phyloP scores from a whole-genome alignment of 768 basidiomycete species.

The Cystobasidium onofrii region DNA sequence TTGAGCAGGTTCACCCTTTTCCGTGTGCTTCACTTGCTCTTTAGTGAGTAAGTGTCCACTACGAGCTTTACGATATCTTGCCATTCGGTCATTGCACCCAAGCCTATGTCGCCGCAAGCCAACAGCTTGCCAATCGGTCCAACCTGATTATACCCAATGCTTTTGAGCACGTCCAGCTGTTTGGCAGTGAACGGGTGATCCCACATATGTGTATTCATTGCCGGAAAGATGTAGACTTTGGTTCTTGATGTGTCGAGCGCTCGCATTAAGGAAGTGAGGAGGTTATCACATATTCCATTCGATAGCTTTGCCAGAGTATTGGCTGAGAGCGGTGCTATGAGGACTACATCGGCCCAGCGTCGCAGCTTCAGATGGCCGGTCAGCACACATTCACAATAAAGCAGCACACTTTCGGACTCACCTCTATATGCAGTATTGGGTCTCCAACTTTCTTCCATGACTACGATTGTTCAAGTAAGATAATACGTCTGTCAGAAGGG shows the following conservation, averaged over 20 bases:
- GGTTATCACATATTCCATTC: conserved; percentile 78
- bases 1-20: neutral
- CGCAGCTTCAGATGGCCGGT: conserved; percentile 44
- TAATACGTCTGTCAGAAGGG: neutral
- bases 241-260: conserved; percentile 68
- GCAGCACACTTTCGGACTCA: conserved; percentile 47
- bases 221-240: conserved; percentile 83
- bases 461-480: conserved; percentile 47
- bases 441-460: conserved; percentile 68
- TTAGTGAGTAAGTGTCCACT: conserved; percentile 38
- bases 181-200: conserved; percentile 81
- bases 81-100: conserved; percentile 98
- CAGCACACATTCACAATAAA: neutral
- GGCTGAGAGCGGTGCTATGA: conserved; percentile 93
- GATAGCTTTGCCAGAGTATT: conserved; percentile 92
- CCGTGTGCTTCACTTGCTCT: neutral
- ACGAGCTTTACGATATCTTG: conserved; percentile 57
- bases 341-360: conserved; percentile 86
- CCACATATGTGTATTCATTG: conserved; percentile 99
- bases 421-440: conserved; percentile 91
- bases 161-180: conserved; percentile 66
- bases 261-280: conserved; percentile 66
- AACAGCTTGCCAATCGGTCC: conserved; percentile 81
- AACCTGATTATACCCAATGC: conserved; percentile 69
- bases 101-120: conserved; percentile 87